phyloP scores from a whole-genome alignment of 345 rosid species.

The Raphanus raphanistrum region DNA sequence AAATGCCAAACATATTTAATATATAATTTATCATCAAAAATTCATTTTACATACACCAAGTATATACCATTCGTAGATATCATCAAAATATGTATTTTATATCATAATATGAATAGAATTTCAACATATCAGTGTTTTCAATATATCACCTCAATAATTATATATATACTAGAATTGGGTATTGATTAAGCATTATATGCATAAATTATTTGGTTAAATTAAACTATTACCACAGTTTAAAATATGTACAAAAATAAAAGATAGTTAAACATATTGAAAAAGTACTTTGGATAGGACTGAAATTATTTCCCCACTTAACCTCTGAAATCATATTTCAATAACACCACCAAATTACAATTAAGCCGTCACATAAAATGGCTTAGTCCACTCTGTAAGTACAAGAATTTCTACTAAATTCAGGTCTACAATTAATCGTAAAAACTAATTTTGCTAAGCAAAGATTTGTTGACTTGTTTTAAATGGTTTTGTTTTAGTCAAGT shows the following conservation, averaged over 20 bases:
- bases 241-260: background rate
- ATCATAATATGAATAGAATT: background rate
- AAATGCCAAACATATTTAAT: background rate
- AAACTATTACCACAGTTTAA: background rate
- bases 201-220: background rate
- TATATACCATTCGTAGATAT: background rate
- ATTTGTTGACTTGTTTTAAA: background rate
- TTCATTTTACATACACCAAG: background rate
- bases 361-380: background rate
- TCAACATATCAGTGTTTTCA: background rate
- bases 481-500: background rate
- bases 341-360: background rate
- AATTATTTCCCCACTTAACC: background rate
- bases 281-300: background rate
- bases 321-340: background rate
- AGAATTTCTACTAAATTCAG: background rate
- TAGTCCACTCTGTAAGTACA: background rate
- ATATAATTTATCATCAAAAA: background rate
- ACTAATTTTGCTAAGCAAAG: background rate
- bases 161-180: background rate
- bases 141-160: background rate
- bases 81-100: no score
- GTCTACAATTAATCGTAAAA: background rate
- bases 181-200: background rate
- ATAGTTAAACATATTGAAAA: background rate